Evolutionary conservation across 139 green algal genomes (phyloP), one percentile per base, ranked within the genome.

Genomic region (Nannochloris sp.): DNA sequence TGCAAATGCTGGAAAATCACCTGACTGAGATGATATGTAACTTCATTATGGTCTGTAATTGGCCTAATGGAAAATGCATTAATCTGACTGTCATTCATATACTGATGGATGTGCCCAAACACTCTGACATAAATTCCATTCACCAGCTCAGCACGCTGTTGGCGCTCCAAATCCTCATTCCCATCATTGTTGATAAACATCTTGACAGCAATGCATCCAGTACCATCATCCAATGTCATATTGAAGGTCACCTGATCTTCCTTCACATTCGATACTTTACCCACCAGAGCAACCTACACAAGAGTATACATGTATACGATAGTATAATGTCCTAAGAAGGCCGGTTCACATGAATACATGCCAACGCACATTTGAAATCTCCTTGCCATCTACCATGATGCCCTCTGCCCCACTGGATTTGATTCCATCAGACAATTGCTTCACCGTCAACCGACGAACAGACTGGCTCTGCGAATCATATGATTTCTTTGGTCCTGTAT

Each of bases 1-100:
- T 94, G 79, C 26, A 79, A 29, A 70, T 94, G 82, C 75, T 90
- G 76, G 73, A 88, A 89, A 51, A 93, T 72, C 61, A 40, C 63
- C 55, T 88, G 74, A 61, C 89, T 68, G 28, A 79, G 63, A 71
- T 94, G 84, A 71, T 87, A 89, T 4, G 84, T 89, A 10, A 94
- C 78, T 77, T 90, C 87, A 66, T 91, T 90, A 80, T 76, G 72
- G 64, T 92, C 84, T 29, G 61, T 71, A 16, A 91, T 62, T 11
- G 63, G 66, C n/a, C 75, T 69, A 12, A 89, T 68, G 46, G 61
- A 81, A 62, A 79, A 89, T 26, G 81, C 82, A 2, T 78, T 58
- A 13, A 91, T 72, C 26, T 60, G 62, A 40, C 62, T 69, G 17
- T 75, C 58, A 45, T 65, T 53, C 6, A 80, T 57, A 37, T 85